Percentiles rank a stretch among this genome's conserved stretches.
These are phyloP conservation scores for Neurospora hispaniola DNA, from an alignment of 495 filamentous ascomycete genomes.

Conservation along the genomic window DNA sequence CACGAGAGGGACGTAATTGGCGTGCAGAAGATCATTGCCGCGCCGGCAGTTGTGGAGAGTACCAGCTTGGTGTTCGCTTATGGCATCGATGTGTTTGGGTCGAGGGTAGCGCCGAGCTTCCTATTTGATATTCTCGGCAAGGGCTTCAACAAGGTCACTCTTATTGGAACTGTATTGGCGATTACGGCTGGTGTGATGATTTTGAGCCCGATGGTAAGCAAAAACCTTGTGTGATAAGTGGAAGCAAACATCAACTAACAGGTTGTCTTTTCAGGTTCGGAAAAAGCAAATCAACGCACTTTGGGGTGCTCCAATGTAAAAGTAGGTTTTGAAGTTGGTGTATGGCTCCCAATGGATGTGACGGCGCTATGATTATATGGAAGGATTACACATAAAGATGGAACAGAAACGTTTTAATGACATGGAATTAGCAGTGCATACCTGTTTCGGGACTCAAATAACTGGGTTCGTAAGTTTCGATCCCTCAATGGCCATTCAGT, in stretches of 20 bases:
- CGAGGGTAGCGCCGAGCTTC: conserved; percentile 70
- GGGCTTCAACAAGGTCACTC: conserved; percentile 79
- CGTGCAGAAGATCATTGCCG: conserved; percentile 58
- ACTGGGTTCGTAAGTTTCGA: neutral
- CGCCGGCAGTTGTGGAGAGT: conserved; percentile 77
- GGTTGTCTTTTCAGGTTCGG: conserved; percentile 19
- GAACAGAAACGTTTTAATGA: neutral
- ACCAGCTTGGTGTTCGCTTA: conserved; percentile 86
- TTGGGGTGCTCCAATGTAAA: conserved; percentile 19
- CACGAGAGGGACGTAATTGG: conserved; percentile 76
- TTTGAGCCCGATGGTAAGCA: conserved; percentile 76
- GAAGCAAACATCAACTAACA: conserved; percentile 1
- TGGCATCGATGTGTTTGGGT: conserved; percentile 80
- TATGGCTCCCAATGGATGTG: neutral
- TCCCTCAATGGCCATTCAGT: neutral
- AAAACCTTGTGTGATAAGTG: neutral
- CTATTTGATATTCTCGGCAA: conserved; percentile 89
- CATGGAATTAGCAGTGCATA: neutral
- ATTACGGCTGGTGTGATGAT: conserved; percentile 61
- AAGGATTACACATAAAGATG: neutral
- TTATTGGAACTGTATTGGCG: conserved; percentile 72
- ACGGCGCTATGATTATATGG: neutral
- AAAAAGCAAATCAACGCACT: conserved; percentile 31
- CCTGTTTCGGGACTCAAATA: too few species aligned
- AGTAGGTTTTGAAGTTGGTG: neutral